These are phyloP conservation scores for Coemansia sp. DNA, from an alignment of 192 early-diverging fungal genomes.

Conservation along the genomic window DNA sequence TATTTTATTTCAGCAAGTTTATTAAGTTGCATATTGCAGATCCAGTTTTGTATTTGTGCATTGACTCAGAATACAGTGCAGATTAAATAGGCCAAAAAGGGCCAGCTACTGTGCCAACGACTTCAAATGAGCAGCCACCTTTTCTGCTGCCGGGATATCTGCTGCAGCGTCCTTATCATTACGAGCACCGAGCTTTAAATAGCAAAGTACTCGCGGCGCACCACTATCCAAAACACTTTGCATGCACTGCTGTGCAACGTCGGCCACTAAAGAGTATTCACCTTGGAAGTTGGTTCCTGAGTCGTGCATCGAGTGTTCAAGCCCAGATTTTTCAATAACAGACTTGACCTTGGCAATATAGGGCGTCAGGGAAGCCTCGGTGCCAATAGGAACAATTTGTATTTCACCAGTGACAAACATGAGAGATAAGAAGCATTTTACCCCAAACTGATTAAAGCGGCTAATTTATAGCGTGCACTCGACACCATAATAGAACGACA, in stretches of 20 bases:
- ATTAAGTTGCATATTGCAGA: too few species aligned
- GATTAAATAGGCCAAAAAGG: too few species aligned
- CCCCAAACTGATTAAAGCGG: too few species aligned
- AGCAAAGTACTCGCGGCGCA: conserved; percentile 45
- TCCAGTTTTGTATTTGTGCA: too few species aligned
- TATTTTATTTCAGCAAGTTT: too few species aligned
- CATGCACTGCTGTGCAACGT: conserved; percentile 43
- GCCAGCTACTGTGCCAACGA: too few species aligned
- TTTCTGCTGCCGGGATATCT: conserved; percentile 32
- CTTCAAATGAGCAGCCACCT: conserved; percentile 25
- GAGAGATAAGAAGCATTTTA: too few species aligned
- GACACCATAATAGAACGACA: conserved; percentile 59
- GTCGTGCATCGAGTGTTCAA: conserved; percentile 52
- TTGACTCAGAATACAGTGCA: too few species aligned
- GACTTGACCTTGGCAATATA: conserved; percentile 44
- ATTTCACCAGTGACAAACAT: conserved; percentile 52
- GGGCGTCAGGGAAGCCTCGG: conserved; percentile 34
- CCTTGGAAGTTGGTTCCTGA: conserved; percentile 50
- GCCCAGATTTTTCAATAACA: conserved; percentile 37
- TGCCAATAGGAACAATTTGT: conserved; percentile 42
- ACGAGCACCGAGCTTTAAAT: conserved; percentile 44
- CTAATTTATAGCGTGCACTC: conserved; percentile 10
- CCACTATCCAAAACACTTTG: conserved; percentile 44
- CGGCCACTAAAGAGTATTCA: conserved; percentile 35
- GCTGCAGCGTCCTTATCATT: conserved; percentile 40